Percentiles rank a stretch among this genome's conserved stretches.
Evolutionary conservation across 495 filamentous ascomycete genomes (phyloP).

Genomic region (Tuber calosporum): DNA sequence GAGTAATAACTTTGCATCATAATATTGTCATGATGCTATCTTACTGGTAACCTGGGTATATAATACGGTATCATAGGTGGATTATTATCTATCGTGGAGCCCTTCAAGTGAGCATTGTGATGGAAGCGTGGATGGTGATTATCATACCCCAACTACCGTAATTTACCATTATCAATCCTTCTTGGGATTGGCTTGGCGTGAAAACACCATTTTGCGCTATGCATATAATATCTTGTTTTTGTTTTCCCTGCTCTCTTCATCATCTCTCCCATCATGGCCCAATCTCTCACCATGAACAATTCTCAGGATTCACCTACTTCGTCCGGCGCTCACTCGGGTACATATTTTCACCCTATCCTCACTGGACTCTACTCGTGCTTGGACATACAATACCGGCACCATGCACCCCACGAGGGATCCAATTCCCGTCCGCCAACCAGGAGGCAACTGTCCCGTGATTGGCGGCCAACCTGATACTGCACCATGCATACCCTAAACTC

Average conservation of each 20-base stretch:
- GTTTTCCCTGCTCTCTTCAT: not conserved
- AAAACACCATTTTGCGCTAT: no score
- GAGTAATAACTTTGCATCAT: no score
- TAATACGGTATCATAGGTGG: no score
- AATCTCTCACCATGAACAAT: not conserved
- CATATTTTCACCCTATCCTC: not conserved
- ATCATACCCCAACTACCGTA: no score
- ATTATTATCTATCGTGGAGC: no score
- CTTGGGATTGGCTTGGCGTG: not conserved
- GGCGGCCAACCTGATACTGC: not conserved
- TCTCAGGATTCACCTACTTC: no score
- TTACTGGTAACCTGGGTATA: no score
- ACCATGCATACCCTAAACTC: not conserved
- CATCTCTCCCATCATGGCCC: not conserved
- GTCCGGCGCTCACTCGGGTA: not conserved
- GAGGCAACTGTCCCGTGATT: not conserved
- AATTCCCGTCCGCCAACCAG: not conserved
- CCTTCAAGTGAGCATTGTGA: not conserved
- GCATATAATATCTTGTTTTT: not conserved
- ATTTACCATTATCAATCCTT: not conserved
- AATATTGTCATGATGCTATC: no score
- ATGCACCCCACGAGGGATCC: not conserved
- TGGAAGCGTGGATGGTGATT: not conserved
- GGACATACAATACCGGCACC: not conserved
- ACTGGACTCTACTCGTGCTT: not conserved